Conservation (phyloP, 2,329 filamentous ascomycete genomes). For the Sporothrix sp. region DNA sequence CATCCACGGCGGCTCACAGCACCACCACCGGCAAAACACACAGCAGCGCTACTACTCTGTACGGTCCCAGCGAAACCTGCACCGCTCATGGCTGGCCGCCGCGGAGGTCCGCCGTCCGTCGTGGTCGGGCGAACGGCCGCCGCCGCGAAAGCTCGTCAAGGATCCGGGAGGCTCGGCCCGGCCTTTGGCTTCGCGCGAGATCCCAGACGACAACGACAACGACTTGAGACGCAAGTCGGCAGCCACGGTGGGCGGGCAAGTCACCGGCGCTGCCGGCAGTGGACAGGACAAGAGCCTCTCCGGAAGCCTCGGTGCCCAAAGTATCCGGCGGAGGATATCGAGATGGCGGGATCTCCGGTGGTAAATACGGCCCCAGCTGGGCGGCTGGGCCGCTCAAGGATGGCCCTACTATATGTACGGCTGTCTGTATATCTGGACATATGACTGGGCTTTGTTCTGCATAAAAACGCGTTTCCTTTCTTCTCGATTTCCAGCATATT, state of each 20-base stretch:
- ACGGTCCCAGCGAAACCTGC: slow-evolving; percentile 4
- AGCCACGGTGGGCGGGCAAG: not conserved
- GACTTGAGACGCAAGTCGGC: not conserved
- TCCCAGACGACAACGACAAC: slow-evolving; percentile 7
- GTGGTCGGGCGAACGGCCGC: slow-evolving; percentile 12
- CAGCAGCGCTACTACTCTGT: not conserved
- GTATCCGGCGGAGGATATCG: slow-evolving; percentile 14
- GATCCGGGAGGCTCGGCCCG: slow-evolving; percentile 18
- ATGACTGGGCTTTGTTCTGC: too few species aligned
- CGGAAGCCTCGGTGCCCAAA: not conserved
- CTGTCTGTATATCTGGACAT: too few species aligned
- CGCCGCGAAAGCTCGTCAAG: slow-evolving; percentile 20
- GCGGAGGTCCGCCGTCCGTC: slow-evolving; percentile 25
- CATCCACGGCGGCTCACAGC: not conserved
- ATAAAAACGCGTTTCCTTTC: too few species aligned
- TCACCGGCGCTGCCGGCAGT: too few species aligned
- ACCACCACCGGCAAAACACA: too few species aligned
- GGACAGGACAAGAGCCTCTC: not conserved
- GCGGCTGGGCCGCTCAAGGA: too few species aligned
- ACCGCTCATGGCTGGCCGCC: slow-evolving; percentile 13
- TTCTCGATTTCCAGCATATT: too few species aligned
- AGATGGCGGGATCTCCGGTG: slow-evolving; percentile 12
- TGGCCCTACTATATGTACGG: too few species aligned
- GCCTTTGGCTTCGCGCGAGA: slow-evolving; percentile 14
- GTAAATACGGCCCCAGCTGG: not conserved